Evolutionary conservation across 768 basidiomycete species (phyloP).

Genomic region (Lanmaoa rubissima): DNA sequence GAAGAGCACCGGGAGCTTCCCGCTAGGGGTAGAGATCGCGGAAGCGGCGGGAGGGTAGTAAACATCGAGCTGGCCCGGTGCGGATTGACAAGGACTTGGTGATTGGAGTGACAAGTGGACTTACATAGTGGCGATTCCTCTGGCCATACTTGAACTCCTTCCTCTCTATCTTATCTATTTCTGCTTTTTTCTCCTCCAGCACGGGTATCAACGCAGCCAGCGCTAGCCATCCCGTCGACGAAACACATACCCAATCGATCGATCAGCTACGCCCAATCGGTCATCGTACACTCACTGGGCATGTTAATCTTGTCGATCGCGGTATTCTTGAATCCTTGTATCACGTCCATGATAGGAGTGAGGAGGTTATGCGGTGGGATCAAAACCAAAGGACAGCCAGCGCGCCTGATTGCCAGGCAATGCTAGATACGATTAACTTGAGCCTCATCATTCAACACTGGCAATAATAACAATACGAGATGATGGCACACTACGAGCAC

Average conservation of each 20-base stretch:
- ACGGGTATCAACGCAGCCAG: constrained; percentile 47
- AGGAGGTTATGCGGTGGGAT: not conserved
- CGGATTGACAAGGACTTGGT: not conserved
- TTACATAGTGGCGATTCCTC: constrained; percentile 39
- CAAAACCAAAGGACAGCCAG: not conserved
- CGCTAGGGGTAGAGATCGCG: constrained; percentile 20
- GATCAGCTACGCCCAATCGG: not conserved
- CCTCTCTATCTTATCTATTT: constrained; percentile 47
- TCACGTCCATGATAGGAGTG: constrained; percentile 34
- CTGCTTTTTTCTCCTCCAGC: constrained; percentile 44
- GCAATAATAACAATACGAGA: not conserved
- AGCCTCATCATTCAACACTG: no score
- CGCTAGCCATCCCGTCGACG: constrained; percentile 34
- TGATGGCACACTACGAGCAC: not conserved
- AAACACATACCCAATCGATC: not conserved
- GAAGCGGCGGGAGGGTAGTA: constrained; percentile 51
- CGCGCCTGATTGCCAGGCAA: not conserved
- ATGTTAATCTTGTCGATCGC: constrained; percentile 33
- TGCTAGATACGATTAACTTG: not conserved
- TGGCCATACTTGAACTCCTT: constrained; percentile 58
- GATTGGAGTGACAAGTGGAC: not conserved
- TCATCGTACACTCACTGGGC: constrained; percentile 31
- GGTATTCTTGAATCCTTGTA: constrained; percentile 32
- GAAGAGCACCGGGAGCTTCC: constrained; percentile 51
- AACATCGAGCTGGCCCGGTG: constrained; percentile 52